Evolutionary conservation across 345 rosid species (phyloP).

Genomic region (Salix viminalis): DNA sequence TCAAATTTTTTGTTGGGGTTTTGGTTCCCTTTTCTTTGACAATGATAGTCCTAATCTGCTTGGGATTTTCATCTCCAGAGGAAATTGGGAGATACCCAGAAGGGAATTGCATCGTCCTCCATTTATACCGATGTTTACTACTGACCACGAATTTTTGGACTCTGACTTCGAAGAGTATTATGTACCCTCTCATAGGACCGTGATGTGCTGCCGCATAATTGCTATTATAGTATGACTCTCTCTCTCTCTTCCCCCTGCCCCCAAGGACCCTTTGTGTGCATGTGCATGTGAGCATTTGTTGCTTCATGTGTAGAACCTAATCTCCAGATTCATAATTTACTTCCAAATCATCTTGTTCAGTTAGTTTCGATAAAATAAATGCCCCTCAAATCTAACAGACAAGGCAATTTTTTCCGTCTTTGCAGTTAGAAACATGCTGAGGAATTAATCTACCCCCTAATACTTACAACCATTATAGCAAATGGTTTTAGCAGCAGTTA

Average conservation of each 20-base stretch:
- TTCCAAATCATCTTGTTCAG: background rate
- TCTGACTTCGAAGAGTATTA: conserved; percentile 46
- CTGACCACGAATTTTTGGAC: conserved; percentile 36
- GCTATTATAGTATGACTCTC: conserved; percentile 53
- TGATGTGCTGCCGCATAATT: conserved; percentile 62
- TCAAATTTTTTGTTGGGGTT: background rate
- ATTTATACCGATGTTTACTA: conserved; percentile 41
- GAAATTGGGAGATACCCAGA: conserved; percentile 59
- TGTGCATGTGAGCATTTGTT: background rate
- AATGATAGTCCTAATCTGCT: background rate
- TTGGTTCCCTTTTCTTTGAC: background rate
- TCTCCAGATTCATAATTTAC: background rate
- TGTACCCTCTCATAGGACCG: conserved; percentile 45
- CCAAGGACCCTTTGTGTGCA: background rate
- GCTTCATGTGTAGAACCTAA: background rate
- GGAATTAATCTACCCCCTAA: background rate
- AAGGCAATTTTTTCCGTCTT: too few relatives aligned
- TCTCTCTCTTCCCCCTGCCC: conserved; percentile 19
- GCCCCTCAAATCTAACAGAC: background rate
- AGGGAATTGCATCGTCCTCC: conserved; percentile 44
- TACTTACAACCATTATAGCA: background rate
- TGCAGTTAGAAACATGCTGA: too few relatives aligned
- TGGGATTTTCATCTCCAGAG: conserved; percentile 29
- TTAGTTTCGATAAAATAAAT: background rate
- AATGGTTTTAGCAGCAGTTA: background rate